Conservation (phyloP, 345 rosid species). For the Nasturtium officinale region DNA sequence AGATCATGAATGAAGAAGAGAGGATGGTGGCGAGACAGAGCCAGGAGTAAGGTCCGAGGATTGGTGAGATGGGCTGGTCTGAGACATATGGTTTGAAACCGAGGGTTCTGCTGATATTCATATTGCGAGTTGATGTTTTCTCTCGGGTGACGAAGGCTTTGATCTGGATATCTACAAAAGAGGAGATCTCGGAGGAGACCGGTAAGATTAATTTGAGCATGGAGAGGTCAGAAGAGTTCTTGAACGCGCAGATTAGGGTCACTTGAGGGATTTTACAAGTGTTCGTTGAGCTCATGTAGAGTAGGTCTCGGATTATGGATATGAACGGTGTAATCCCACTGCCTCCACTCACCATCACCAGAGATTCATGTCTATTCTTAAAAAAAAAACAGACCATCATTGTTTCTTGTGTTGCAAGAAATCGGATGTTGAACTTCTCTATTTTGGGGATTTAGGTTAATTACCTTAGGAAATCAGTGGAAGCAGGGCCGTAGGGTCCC, state of each 20-base stretch:
- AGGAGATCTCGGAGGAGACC: slow-evolving; percentile 33
- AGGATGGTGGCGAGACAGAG: slow-evolving; percentile 72
- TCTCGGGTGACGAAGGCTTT: slow-evolving; percentile 76
- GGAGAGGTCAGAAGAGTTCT: slow-evolving; percentile 57
- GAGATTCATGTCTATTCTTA: slow-evolving; percentile 51
- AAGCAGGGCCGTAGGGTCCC: slow-evolving; percentile 89
- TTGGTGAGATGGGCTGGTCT: slow-evolving; percentile 58
- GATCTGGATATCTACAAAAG: slow-evolving; percentile 49
- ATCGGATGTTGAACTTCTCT: background rate
- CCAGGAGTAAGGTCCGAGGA: slow-evolving; percentile 77
- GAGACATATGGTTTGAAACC: slow-evolving; percentile 61
- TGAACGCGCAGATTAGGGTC: slow-evolving; percentile 59
- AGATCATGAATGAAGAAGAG: slow-evolving; percentile 65
- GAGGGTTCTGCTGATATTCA: slow-evolving; percentile 38
- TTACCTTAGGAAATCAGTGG: slow-evolving; percentile 67
- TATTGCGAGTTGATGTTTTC: slow-evolving; percentile 25
- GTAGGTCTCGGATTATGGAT: slow-evolving; percentile 64
- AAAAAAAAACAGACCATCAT: background rate
- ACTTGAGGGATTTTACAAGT: slow-evolving; percentile 51
- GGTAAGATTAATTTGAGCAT: slow-evolving; percentile 76
- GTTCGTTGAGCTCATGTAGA: slow-evolving; percentile 36
- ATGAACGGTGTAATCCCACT: slow-evolving; percentile 83
- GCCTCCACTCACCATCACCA: slow-evolving; percentile 84
- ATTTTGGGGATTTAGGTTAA: background rate
- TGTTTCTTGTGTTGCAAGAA: slow-evolving; percentile 22